phyloP scores from a whole-genome alignment of 345 rosid genomes.

The Salix purpurea region DNA sequence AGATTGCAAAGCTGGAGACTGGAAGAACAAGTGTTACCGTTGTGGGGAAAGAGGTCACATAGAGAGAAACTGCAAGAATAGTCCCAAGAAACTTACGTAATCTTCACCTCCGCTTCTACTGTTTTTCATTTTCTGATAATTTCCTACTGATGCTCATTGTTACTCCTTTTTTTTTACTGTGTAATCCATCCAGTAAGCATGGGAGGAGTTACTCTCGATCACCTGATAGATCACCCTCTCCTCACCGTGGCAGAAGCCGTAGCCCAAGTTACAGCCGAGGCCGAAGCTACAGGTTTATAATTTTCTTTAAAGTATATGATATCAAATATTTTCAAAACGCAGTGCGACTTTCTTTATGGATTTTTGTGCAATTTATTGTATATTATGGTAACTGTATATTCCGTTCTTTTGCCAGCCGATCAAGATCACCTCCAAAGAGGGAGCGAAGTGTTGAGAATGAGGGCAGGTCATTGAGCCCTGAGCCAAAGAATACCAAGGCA shows the following conservation, averaged over 20 bases:
- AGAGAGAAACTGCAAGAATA: conserved; percentile 88
- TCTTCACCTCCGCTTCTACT: neutral
- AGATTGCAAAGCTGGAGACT: conserved; percentile 94
- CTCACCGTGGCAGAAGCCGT: conserved; percentile 76
- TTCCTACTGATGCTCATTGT: neutral
- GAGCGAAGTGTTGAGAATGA: conserved; percentile 46
- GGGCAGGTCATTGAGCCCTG: conserved; percentile 27
- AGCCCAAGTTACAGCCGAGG: conserved; percentile 87
- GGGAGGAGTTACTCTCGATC: conserved; percentile 72
- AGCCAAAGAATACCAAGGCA: conserved; percentile 38
- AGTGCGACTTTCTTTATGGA: neutral
- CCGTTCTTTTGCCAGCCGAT: conserved; percentile 41
- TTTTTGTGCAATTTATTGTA: neutral
- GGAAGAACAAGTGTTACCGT: conserved; percentile 95
- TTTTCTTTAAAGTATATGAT: neutral
- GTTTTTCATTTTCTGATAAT: neutral
- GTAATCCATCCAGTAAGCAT: conserved; percentile 20
- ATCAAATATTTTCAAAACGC: neutral
- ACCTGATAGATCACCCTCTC: conserved; percentile 46
- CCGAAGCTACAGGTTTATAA: conserved; percentile 68
- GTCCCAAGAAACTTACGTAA: conserved; percentile 76
- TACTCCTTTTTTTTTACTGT: neutral
- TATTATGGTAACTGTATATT: neutral
- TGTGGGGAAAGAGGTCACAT: conserved; percentile 97
- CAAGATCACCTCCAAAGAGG: conserved; percentile 65